These are phyloP conservation scores for Penicillium taxi DNA, from an alignment of 495 filamentous ascomycete genomes.

Conservation along the genomic window DNA sequence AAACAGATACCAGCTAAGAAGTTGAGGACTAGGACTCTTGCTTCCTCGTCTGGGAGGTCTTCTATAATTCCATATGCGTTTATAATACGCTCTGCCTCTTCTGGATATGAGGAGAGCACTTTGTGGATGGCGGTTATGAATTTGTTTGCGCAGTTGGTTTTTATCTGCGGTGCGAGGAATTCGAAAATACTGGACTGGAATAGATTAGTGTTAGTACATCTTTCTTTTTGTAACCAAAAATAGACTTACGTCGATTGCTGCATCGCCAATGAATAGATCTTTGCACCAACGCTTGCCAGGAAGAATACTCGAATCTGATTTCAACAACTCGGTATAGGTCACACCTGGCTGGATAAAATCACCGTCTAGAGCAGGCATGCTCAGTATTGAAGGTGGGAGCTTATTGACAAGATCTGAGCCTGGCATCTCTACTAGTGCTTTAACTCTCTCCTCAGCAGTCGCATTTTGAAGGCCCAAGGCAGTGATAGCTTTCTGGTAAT, in stretches of 20 bases:
- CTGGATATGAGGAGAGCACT: conserved; percentile 12
- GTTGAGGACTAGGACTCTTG: conserved; percentile 24
- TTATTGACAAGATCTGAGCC: conserved; percentile 25
- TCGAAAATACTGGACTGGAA: conserved; percentile 21
- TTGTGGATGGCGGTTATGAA: conserved; percentile 22
- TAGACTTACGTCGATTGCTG: conserved; percentile 32
- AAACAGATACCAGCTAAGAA: conserved; percentile 35
- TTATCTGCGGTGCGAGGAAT: conserved; percentile 17
- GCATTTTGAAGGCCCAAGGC: conserved; percentile 27
- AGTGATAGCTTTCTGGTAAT: conserved; percentile 29
- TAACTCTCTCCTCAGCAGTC: conserved; percentile 22
- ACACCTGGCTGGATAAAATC: conserved; percentile 25
- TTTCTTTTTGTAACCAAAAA: no score
- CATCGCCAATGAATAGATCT: conserved; percentile 37
- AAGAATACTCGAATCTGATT: conserved; percentile 13
- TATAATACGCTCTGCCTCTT: conserved; percentile 20
- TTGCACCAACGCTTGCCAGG: conserved; percentile 27
- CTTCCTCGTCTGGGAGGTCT: conserved; percentile 24
- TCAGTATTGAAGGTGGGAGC: conserved; percentile 18
- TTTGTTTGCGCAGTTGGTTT: conserved; percentile 22
- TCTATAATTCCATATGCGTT: conserved; percentile 22
- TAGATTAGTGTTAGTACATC: no score
- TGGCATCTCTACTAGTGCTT: conserved; percentile 24
- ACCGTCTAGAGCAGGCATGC: conserved; percentile 26
- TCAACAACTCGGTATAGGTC: conserved; percentile 17